phyloP scores from a whole-genome alignment of 2,329 filamentous ascomycete genomes.

The Neonectria faginata region DNA sequence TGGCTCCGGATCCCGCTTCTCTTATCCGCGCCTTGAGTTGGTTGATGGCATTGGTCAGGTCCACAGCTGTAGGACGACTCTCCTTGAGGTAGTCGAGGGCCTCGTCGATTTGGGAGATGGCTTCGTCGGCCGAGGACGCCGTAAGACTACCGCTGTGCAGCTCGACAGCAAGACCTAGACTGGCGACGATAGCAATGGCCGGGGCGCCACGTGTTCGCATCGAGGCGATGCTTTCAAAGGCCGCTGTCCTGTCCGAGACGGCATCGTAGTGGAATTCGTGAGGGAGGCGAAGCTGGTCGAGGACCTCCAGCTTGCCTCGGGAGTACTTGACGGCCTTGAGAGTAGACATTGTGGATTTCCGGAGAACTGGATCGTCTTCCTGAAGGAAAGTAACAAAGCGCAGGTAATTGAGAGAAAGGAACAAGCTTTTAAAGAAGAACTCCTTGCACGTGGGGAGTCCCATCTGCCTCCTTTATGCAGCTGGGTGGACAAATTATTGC shows the following conservation, averaged over 20 bases:
- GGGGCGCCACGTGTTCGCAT: slow-evolving; percentile 86
- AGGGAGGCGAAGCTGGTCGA: slow-evolving; percentile 85
- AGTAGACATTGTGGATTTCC: slow-evolving; percentile 57
- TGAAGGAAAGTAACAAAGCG: neutral
- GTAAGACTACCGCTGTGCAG: slow-evolving; percentile 66
- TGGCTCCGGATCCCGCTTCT: slow-evolving; percentile 56
- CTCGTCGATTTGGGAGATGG: slow-evolving; percentile 77
- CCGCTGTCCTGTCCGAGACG: slow-evolving; percentile 77
- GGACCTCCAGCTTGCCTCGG: slow-evolving; percentile 77
- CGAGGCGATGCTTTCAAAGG: slow-evolving; percentile 83
- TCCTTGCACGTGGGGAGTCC: slow-evolving; percentile 2
- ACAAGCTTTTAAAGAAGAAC: slow-evolving; percentile 7
- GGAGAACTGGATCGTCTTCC: neutral
- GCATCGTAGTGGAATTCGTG: slow-evolving; percentile 83
- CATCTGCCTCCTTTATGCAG: neutral
- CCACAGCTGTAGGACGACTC: slow-evolving; percentile 93
- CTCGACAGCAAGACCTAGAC: slow-evolving; percentile 88
- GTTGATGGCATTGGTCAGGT: slow-evolving; percentile 88
- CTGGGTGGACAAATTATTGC: slow-evolving; percentile 33
- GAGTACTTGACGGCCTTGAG: slow-evolving; percentile 84
- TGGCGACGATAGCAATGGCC: slow-evolving; percentile 97
- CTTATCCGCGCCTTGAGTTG: slow-evolving; percentile 78
- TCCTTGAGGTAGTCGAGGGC: slow-evolving; percentile 88
- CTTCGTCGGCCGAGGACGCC: slow-evolving; percentile 62
- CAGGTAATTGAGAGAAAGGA: neutral